These are phyloP conservation scores for Melampsora larici-populina DNA, from an alignment of 1,284 basidiomycete species.

Conservation along the genomic window DNA sequence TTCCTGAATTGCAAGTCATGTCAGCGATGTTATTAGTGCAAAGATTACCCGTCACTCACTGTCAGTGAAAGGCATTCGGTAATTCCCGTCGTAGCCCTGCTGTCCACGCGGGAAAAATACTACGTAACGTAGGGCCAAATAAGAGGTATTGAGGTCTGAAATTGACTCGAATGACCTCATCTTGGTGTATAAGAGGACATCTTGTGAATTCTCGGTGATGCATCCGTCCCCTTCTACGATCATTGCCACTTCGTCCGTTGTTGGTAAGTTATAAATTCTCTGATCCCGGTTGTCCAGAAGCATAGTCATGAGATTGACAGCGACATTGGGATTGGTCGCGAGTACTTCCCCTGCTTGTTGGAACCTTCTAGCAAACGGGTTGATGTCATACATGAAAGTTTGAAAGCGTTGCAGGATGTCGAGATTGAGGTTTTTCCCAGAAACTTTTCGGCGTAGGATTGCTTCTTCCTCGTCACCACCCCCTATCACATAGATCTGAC, in stretches of 20 bases:
- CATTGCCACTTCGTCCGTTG: not conserved
- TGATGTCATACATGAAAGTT: not conserved
- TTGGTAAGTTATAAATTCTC: not conserved
- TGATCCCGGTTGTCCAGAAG: too few species aligned
- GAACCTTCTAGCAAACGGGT: not conserved
- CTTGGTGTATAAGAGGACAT: not conserved
- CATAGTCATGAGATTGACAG: not conserved
- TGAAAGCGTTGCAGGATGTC: not conserved
- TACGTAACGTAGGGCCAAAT: slow-evolving; percentile 5
- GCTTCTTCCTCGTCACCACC: not conserved
- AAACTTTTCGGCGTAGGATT: not conserved
- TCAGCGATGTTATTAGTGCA: too few species aligned
- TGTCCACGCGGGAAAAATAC: slow-evolving; percentile 6
- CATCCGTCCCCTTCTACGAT: not conserved
- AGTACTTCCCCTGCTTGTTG: not conserved
- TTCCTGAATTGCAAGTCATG: too few species aligned
- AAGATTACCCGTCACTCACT: too few species aligned
- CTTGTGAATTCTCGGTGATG: not conserved
- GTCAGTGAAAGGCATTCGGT: not conserved
- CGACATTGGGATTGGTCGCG: too few species aligned
- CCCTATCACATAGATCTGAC: not conserved
- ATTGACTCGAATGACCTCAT: not conserved
- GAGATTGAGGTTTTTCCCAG: too few species aligned
- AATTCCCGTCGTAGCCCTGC: not conserved
- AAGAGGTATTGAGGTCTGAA: not conserved